Evolutionary conservation across 768 basidiomycete genomes (phyloP).

Genomic region (Boletus coccyginus): DNA sequence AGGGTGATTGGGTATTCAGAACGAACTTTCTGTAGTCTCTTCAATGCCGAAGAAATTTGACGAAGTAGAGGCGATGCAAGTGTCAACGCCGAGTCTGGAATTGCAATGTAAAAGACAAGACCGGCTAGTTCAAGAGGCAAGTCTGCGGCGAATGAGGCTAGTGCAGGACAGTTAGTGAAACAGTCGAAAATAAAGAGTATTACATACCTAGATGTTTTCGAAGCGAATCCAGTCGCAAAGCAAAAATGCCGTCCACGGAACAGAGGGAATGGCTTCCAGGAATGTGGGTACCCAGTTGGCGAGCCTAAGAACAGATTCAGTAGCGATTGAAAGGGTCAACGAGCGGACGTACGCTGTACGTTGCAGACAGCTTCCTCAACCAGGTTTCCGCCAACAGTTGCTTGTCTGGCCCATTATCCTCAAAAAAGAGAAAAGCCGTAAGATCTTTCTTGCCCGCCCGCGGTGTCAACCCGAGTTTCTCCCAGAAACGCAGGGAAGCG

Average conservation of each 20-base stretch:
- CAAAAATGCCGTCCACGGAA: conserved; percentile 54
- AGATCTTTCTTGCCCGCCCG: conserved; percentile 70
- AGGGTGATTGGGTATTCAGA: conserved; percentile 53
- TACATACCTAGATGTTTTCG: conserved; percentile 61
- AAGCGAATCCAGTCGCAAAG: conserved; percentile 66
- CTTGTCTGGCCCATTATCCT: conserved; percentile 52
- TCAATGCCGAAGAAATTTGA: conserved; percentile 62
- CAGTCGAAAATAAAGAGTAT: not conserved
- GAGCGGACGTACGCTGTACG: conserved; percentile 54
- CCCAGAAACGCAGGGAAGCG: conserved; percentile 78
- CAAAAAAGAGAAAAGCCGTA: conserved; percentile 64
- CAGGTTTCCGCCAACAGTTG: conserved; percentile 52
- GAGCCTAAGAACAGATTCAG: conserved; percentile 42
- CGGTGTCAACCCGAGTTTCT: conserved; percentile 75
- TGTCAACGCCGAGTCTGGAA: conserved; percentile 58
- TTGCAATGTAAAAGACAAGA: conserved; percentile 66
- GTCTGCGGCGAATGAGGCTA: conserved; percentile 50
- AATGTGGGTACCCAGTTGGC: conserved; percentile 55
- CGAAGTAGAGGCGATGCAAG: conserved; percentile 67
- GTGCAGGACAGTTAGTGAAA: conserved; percentile 1
- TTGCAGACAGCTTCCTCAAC: conserved; percentile 50
- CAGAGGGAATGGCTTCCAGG: conserved; percentile 49
- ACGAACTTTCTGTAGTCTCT: conserved; percentile 50
- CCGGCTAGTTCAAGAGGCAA: conserved; percentile 39
- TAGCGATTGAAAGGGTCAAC: conserved; percentile 1